Conservation (phyloP, 352 stramenopile species). For the Globisporangium heterothallicum region DNA sequence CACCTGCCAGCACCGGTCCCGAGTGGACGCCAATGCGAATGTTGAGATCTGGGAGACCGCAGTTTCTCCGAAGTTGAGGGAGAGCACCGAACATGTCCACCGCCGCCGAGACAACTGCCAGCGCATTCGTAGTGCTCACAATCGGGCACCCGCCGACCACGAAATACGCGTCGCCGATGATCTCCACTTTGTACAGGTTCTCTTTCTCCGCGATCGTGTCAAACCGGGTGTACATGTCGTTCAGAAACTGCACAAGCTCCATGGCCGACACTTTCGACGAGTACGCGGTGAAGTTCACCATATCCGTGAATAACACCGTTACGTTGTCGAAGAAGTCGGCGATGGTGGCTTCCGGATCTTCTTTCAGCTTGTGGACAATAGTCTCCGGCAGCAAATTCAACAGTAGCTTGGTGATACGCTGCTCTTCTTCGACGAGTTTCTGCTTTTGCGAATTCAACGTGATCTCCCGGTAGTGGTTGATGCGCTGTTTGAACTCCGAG, state of each 20-base stretch:
- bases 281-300: slow-evolving; percentile 84
- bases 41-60: slow-evolving; percentile 68
- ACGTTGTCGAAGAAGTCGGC: slow-evolving; percentile 84
- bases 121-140: slow-evolving; percentile 54
- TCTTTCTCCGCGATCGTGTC: slow-evolving; percentile 82
- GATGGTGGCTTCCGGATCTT: slow-evolving; percentile 70
- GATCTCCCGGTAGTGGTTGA: slow-evolving; percentile 82
- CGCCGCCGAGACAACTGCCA: slow-evolving; percentile 68
- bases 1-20: slow-evolving; percentile 70
- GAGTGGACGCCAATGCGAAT: slow-evolving; percentile 87
- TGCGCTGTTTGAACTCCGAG: slow-evolving; percentile 83
- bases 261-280: slow-evolving; percentile 77
- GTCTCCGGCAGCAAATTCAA: slow-evolving; percentile 77
- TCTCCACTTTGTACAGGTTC: slow-evolving; percentile 88
- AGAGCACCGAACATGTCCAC: slow-evolving; percentile 70
- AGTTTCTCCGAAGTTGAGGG: slow-evolving; percentile 59
- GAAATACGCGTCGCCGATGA: slow-evolving; percentile 86
- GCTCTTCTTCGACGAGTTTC: slow-evolving; percentile 78
- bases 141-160: slow-evolving; percentile 70
- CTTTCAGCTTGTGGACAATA: slow-evolving; percentile 82
- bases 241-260: slow-evolving; percentile 86
- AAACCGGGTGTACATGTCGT: slow-evolving; percentile 87
- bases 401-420: slow-evolving; percentile 70
- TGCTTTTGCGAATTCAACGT: slow-evolving; percentile 80
- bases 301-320: slow-evolving; percentile 83